phyloP scores from a whole-genome alignment of 495 filamentous ascomycete genomes.

The Lasiosphaeria ovina region DNA sequence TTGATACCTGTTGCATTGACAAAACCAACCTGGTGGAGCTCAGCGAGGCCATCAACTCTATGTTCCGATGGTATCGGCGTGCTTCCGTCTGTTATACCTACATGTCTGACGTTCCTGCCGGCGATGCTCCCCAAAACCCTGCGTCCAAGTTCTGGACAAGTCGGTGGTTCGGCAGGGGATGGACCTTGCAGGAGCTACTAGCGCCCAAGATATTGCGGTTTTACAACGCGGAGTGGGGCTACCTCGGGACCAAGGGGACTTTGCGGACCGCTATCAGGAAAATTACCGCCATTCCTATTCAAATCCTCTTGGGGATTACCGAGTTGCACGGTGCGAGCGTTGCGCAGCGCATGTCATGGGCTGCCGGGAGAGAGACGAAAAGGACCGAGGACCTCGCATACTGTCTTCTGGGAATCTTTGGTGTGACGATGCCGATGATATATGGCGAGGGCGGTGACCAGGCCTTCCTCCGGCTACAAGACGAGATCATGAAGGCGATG shows the following conservation, averaged over 20 bases:
- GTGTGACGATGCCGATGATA: constrained; percentile 15
- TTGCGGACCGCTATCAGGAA: neutral
- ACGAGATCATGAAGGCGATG: constrained; percentile 17
- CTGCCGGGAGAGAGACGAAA: constrained; percentile 8
- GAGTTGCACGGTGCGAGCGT: neutral
- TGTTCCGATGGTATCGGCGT: constrained; percentile 41
- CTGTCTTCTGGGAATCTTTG: constrained; percentile 20
- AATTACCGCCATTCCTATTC: constrained; percentile 9
- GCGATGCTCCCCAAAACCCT: neutral
- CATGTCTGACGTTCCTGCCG: constrained; percentile 11
- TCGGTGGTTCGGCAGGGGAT: constrained; percentile 39
- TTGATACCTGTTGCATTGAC: constrained; percentile 47
- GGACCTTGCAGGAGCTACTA: constrained; percentile 44
- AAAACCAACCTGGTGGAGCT: constrained; percentile 43
- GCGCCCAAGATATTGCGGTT: constrained; percentile 35
- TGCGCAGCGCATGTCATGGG: constrained; percentile 18
- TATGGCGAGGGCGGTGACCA: constrained; percentile 17
- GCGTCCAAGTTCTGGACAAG: neutral
- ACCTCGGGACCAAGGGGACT: constrained; percentile 12
- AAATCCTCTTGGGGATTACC: constrained; percentile 1
- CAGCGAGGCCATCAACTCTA: constrained; percentile 48
- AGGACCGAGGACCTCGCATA: constrained; percentile 18
- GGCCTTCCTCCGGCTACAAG: neutral
- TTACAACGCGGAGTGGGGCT: constrained; percentile 29
- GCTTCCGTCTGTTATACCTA: constrained; percentile 34